Evolutionary conservation across 805 yeast species (phyloP).

Genomic region (Saturnispora mendoncae): DNA sequence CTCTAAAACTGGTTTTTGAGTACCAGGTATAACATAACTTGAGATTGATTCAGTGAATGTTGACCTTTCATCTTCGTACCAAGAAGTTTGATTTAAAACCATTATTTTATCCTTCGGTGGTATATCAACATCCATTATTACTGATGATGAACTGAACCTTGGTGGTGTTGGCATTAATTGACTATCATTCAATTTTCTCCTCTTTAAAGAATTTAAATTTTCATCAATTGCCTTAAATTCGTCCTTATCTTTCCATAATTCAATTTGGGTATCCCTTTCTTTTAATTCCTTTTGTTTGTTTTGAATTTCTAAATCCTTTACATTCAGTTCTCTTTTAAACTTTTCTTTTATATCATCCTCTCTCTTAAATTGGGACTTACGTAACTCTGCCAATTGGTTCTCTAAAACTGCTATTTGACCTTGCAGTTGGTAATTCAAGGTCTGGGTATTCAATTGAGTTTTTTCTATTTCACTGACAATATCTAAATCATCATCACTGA

Average conservation of each 20-base stretch:
- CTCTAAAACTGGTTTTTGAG: conserved; percentile 26
- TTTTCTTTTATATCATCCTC: conserved; percentile 31
- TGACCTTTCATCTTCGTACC: conserved; percentile 32
- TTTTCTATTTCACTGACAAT: conserved; percentile 11
- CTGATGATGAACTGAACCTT: background rate
- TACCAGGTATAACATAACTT: conserved; percentile 31
- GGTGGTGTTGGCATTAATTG: background rate
- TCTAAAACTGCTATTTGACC: conserved; percentile 81
- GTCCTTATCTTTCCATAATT: conserved; percentile 5
- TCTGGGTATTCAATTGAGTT: conserved; percentile 1
- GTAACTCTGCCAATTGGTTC: conserved; percentile 46
- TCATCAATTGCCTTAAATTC: conserved; percentile 8
- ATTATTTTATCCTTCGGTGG: conserved; percentile 15
- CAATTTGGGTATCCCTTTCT: conserved; percentile 6
- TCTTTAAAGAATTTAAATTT: conserved; percentile 1
- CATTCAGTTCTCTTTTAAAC: conserved; percentile 16
- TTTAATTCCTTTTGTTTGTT: conserved; percentile 8
- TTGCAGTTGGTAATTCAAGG: conserved; percentile 39
- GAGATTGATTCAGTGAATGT: conserved; percentile 31
- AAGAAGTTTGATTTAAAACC: conserved; percentile 24
- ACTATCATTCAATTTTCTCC: conserved; percentile 4
- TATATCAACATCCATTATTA: background rate
- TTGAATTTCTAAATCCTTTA: conserved; percentile 19
- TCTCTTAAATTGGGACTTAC: conserved; percentile 30
- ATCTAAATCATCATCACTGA: conserved; percentile 28